Conservation (phyloP, 371 early-diverging fungal genomes). For the Saksenaea vasiformis region DNA sequence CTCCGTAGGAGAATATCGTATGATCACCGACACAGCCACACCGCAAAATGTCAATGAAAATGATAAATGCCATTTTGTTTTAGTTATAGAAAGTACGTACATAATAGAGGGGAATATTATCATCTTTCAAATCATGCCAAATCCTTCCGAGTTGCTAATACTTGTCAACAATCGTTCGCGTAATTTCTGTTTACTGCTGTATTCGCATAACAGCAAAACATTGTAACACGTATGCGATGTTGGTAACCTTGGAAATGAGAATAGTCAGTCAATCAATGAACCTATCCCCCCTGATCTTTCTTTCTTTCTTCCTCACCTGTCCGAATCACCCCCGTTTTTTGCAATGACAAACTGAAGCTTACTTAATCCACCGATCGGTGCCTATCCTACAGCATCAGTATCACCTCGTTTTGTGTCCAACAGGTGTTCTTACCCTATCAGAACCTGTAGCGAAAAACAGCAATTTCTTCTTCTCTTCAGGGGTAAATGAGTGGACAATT, state of each 20-base stretch:
- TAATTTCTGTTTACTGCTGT: constrained; percentile 76
- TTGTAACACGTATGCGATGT: constrained; percentile 92
- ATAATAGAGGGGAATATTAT: constrained; percentile 18
- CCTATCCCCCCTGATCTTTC: neutral
- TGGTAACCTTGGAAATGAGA: constrained; percentile 67
- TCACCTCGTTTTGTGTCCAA: constrained; percentile 36
- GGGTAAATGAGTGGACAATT: constrained; percentile 80
- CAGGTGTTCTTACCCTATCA: constrained; percentile 69
- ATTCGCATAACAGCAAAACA: constrained; percentile 91
- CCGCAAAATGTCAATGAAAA: too few relatives aligned
- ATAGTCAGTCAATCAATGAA: neutral
- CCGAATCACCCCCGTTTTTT: constrained; percentile 96
- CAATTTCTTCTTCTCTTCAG: constrained; percentile 88
- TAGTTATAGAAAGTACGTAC: too few relatives aligned
- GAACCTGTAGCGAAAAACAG: constrained; percentile 98
- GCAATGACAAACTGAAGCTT: constrained; percentile 94
- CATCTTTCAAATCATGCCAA: constrained; percentile 73
- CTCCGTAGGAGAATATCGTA: too few relatives aligned
- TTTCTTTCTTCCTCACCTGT: constrained; percentile 28
- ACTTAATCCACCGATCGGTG: constrained; percentile 92
- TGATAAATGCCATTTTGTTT: too few relatives aligned
- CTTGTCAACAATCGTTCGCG: constrained; percentile 77
- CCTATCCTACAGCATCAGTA: constrained; percentile 79
- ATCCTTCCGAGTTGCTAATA: constrained; percentile 88
- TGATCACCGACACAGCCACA: too few relatives aligned